phyloP scores from a whole-genome alignment of 306 rosid species.

The Lathyrus oleraceus region DNA sequence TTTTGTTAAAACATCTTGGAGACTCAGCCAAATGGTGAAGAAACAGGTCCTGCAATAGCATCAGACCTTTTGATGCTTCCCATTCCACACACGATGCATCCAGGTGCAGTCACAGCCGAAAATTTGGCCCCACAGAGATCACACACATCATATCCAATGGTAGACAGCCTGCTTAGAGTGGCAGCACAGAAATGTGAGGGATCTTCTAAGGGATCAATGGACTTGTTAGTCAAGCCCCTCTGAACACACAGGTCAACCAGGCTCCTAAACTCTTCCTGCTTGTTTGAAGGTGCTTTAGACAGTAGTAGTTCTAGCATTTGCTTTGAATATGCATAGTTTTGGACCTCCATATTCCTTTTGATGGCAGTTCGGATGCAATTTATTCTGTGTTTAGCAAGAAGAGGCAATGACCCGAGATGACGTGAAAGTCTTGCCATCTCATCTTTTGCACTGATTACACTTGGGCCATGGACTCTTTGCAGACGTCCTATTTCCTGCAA shows the following conservation, averaged over 20 bases:
- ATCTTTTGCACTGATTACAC: slow-evolving; percentile 93
- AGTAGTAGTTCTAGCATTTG: slow-evolving; percentile 94
- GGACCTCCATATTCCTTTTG: slow-evolving; percentile 95
- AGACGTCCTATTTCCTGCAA: slow-evolving; percentile 92
- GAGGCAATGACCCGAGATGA: slow-evolving; percentile 93
- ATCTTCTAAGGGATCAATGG: slow-evolving; percentile 92
- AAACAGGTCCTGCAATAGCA: slow-evolving; percentile 80
- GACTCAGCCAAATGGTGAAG: slow-evolving; percentile 88
- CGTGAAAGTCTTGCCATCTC: slow-evolving; percentile 98
- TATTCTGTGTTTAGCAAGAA: slow-evolving; percentile 90
- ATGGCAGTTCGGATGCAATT: slow-evolving; percentile 94
- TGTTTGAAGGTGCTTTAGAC: slow-evolving; percentile 87
- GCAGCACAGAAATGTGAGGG: slow-evolving; percentile 92
- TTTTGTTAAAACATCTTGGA: neutral
- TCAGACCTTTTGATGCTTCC: slow-evolving; percentile 97
- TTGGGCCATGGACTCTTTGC: slow-evolving; percentile 87
- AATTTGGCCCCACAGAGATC: slow-evolving; percentile 97
- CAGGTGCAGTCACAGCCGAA: slow-evolving; percentile 77
- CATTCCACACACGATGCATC: slow-evolving; percentile 97
- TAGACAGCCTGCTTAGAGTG: slow-evolving; percentile 91
- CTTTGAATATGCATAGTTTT: slow-evolving; percentile 80
- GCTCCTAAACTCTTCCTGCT: slow-evolving; percentile 89
- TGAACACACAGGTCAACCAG: slow-evolving; percentile 81
- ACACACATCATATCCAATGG: slow-evolving; percentile 93
- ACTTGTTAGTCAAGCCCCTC: slow-evolving; percentile 87